A percentile compares a stretch with the other conserved stretches of the same genome.
Conservation (phyloP, 2,329 filamentous ascomycete genomes). For the Eutypella sp. region DNA sequence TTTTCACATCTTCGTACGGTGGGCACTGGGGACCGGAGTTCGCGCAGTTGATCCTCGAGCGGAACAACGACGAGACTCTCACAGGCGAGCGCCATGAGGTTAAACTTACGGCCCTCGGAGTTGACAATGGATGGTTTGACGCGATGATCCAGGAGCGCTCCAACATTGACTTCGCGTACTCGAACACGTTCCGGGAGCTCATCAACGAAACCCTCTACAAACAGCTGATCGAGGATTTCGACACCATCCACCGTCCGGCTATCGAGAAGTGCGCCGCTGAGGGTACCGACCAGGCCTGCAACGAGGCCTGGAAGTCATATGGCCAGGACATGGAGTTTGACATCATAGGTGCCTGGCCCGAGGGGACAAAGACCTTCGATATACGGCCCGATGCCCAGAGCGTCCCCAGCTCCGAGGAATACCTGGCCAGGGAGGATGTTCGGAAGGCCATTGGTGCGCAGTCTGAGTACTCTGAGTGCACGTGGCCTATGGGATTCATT, state of each 20-base stretch:
- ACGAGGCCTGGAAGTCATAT: constrained; percentile 29
- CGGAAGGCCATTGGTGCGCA: constrained; percentile 7
- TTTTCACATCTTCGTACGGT: constrained; percentile 52
- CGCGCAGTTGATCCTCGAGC: constrained; percentile 48
- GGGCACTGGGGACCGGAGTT: constrained; percentile 57
- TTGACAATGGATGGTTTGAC: constrained; percentile 26
- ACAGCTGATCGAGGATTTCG: constrained; percentile 28
- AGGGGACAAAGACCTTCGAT: constrained; percentile 24
- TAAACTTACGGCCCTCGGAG: constrained; percentile 26
- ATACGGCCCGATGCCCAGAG: constrained; percentile 15
- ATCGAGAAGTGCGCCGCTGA: constrained; percentile 31
- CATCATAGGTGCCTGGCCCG: constrained; percentile 18
- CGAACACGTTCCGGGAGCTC: constrained; percentile 34
- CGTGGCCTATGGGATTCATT: constrained; percentile 1
- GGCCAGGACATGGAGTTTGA: constrained; percentile 29
- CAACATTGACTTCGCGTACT: constrained; percentile 25
- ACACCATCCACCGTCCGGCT: constrained; percentile 30
- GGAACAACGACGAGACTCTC: constrained; percentile 48
- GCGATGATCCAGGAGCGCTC: constrained; percentile 16
- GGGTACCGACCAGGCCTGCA: constrained; percentile 26
- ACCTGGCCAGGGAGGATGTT: background rate
- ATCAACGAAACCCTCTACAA: constrained; percentile 30
- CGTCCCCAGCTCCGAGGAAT: background rate
- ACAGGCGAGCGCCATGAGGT: constrained; percentile 26
- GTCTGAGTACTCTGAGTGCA: constrained; percentile 18